Evolutionary conservation across 257 asterid species (phyloP), one percentile per base, ranked within the genome.

Genomic region (Primulina tabacum): DNA sequence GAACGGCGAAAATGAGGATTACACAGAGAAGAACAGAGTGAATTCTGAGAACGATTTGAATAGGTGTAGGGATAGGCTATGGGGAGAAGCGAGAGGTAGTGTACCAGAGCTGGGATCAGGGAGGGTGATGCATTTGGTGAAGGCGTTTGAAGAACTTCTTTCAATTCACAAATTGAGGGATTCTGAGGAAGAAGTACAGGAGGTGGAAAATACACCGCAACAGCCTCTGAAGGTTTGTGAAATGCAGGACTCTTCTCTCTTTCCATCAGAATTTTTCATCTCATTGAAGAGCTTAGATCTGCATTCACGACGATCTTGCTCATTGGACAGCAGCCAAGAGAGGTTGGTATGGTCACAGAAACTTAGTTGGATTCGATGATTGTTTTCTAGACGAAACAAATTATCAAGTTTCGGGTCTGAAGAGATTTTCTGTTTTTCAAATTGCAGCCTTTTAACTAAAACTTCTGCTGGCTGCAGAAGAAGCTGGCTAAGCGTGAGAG

Each of bases 201-300:
- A 28, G 30, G 30, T 28, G 30, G 30, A 28, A 28, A 28, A 28
- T 28, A 1, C 30, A 28, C 30, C 30, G 70, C 89, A 75, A 69
- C 67, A 77, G n/a, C 77, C 64, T 56, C 60, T 77, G 8, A 55
- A 69, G 68, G 75, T 60, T 72, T 62, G 59, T 1, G 90, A 88
- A 76, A 75, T 76, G 1, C 84, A 76, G 72, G 82, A 81, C 35
- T 84, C 89, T 18, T 73, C 85, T 34, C 82, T 89, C 67, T 84
- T 89, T 65, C 97, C 95, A 37, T 86, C 95, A 0, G 92, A 89
- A 67, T 82, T 86, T 56, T 71, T 73, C 75, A 85, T 86, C 55
- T 82, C 96, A 26, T 80, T 90, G 0, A 92, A 86, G 85, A 85
- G 87, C 73, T 88, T 92, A 73, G 91, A 95, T 21, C 85, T 86